Base-by-base conservation (phyloP, 768 basidiomycete genomes). In the Coprinopsis cinerea region DNA sequence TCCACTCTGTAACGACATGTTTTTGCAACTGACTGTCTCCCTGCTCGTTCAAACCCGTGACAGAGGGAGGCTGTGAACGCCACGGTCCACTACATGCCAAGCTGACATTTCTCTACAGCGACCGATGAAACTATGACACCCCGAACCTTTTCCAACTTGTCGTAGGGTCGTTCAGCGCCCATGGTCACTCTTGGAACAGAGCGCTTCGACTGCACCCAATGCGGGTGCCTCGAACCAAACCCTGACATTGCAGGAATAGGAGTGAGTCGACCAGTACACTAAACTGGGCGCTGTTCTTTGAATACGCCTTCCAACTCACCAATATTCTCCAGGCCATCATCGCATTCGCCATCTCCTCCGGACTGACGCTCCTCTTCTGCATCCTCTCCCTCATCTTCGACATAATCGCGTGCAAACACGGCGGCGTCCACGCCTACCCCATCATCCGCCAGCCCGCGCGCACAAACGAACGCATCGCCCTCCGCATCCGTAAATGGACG, bases 201-300 rank as follows among this genome's bases (percentile, higher is more conserved):
- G n/a, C n/a, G n/a, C 41, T 10, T 43, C 23, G 10, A 43, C 41
- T 43, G 23, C 17, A 43, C 11, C 25, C 22, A 30, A 28, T 49
- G 48, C 37, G 11, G 24, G 9, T 49, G 48, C 32, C 25, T 49
- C n/a, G 23, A 49, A n/a, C 39, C 48, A 15, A 39, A 49, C 24
- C 48, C 48, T 10, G 48, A 49, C n/a, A 49, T 49, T 23, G 48
- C 48, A 20, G 48, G 48, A 25, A 49, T 49, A 9, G 48, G 48
- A 32, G 48, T 49, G n/a, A 3, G 48, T 10, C 4, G 6, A 9
- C 30, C 9, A 34, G 9, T 34, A 9, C 30, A 4, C 9, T 26
- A 4, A 7, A 23, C 6, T 25, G 9, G 11, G 9, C 41, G 9
- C 9, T 6, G 11, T 9, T 5, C 18, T 5, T 43, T 7, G 4